phyloP scores from a whole-genome alignment of 2,329 filamentous ascomycete genomes.

The Neocucurbitaria cava region DNA sequence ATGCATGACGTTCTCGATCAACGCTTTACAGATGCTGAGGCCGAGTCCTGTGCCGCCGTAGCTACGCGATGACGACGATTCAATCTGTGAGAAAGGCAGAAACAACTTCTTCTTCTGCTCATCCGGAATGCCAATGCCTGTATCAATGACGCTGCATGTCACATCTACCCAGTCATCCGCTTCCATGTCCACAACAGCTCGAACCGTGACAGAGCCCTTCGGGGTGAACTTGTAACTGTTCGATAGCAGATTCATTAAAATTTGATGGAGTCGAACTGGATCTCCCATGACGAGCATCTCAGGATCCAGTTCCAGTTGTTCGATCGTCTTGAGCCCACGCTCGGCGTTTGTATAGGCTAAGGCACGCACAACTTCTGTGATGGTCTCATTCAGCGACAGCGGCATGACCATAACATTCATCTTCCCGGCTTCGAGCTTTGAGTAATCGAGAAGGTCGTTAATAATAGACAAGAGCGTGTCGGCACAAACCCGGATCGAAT shows the following conservation, averaged over 20 bases:
- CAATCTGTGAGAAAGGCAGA: constrained; percentile 90
- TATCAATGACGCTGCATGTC: constrained; percentile 87
- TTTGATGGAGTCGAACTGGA: constrained; percentile 59
- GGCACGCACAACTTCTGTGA: constrained; percentile 69
- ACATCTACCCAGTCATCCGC: constrained; percentile 73
- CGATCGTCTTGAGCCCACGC: constrained; percentile 64
- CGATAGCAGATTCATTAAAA: constrained; percentile 79
- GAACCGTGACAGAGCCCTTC: constrained; percentile 83
- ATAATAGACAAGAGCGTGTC: constrained; percentile 61
- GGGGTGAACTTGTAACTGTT: constrained; percentile 97
- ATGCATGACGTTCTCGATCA: constrained; percentile 91
- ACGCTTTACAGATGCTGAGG: constrained; percentile 91
- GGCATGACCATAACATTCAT: constrained; percentile 67
- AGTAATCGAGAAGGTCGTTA: constrained; percentile 62
- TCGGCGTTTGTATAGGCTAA: constrained; percentile 69
- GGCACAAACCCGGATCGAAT: constrained; percentile 70
- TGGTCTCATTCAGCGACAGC: constrained; percentile 62
- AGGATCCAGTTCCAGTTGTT: constrained; percentile 62
- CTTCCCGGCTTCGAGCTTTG: constrained; percentile 61
- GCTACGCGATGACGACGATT: constrained; percentile 86
- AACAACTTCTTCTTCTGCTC: constrained; percentile 86
- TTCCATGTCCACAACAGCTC: constrained; percentile 75
- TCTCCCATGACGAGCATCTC: constrained; percentile 61
- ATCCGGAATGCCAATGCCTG: constrained; percentile 86
- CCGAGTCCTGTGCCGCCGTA: constrained; percentile 93